Evolutionary conservation across 1,284 basidiomycete genomes (phyloP).

Genomic region (Cutaneotrichosporon cyanovorans): DNA sequence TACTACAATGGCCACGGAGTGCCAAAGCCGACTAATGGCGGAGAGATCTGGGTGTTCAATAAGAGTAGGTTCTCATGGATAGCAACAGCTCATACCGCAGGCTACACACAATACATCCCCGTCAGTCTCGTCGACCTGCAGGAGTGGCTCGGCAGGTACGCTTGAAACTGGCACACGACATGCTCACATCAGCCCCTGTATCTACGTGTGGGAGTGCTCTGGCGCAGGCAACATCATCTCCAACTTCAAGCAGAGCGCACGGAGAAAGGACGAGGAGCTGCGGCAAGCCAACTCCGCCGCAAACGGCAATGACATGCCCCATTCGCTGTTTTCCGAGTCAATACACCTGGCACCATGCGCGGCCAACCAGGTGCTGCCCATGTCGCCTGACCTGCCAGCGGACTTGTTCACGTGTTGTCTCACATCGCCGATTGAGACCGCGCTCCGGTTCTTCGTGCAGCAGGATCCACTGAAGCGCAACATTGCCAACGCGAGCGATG

Average conservation of each 20-base stretch:
- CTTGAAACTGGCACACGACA: neutral
- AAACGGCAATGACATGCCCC: constrained; percentile 50
- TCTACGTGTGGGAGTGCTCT: constrained; percentile 98
- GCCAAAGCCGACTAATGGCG: constrained; percentile 90
- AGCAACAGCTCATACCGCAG: constrained; percentile 25
- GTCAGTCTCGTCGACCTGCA: constrained; percentile 90
- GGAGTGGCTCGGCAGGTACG: constrained; percentile 64
- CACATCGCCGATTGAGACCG: constrained; percentile 96
- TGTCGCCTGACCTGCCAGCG: constrained; percentile 92
- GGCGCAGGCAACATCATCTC: constrained; percentile 86
- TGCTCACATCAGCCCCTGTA: constrained; percentile 62
- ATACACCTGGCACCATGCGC: constrained; percentile 94
- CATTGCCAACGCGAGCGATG: constrained; percentile 54
- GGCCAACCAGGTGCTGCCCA: constrained; percentile 83
- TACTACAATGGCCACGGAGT: constrained; percentile 99
- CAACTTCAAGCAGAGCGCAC: constrained; percentile 84
- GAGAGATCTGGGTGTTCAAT: constrained; percentile 99
- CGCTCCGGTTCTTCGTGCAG: constrained; percentile 87
- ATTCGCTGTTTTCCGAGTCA: constrained; percentile 70
- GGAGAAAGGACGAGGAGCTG: constrained; percentile 71
- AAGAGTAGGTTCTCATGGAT: constrained; percentile 55
- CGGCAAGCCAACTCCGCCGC: constrained; percentile 23
- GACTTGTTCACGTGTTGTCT: constrained; percentile 97
- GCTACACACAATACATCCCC: constrained; percentile 97
- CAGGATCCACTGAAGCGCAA: constrained; percentile 64